phyloP scores from a whole-genome alignment of 2,329 filamentous ascomycete species.

The Ophiostoma triangulosporum region DNA sequence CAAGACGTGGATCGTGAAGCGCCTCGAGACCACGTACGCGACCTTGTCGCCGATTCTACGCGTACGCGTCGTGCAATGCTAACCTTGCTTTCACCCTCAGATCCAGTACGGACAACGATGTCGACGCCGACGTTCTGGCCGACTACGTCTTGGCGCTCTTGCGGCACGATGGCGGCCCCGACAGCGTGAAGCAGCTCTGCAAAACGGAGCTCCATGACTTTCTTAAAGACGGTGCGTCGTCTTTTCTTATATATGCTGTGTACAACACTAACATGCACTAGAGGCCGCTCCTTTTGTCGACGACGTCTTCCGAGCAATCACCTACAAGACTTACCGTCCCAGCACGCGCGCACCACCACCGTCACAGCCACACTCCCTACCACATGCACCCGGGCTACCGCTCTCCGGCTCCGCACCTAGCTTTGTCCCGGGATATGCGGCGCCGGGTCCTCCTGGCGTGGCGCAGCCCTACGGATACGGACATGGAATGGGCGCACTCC shows the following conservation, averaged over 20 bases:
- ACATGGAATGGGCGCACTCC: not conserved
- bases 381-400: not conserved
- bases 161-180: constrained; percentile 51
- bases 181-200: constrained; percentile 53
- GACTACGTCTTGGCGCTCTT: constrained; percentile 74
- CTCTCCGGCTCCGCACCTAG: not conserved
- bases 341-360: not conserved
- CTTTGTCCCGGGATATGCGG: not conserved
- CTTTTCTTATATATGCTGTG: not conserved
- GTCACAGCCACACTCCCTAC: not conserved
- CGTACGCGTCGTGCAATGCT: not conserved
- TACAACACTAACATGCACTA: constrained; percentile 18
- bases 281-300: constrained; percentile 51
- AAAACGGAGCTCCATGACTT: constrained; percentile 64
- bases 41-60: not conserved
- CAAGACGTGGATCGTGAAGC: constrained; percentile 66
- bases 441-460: not conserved
- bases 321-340: constrained; percentile 42
- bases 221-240: constrained; percentile 45
- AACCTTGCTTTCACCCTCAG: constrained; percentile 26
- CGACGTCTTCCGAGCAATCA: constrained; percentile 55
- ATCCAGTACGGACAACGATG: constrained; percentile 67
- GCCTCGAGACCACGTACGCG: constrained; percentile 59
- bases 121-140: constrained; percentile 69
- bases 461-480: not conserved